A percentile compares a stretch with the other conserved stretches of the same genome.
Conservation (phyloP, 306 rosid species). For the Gastrolobium villosum region DNA sequence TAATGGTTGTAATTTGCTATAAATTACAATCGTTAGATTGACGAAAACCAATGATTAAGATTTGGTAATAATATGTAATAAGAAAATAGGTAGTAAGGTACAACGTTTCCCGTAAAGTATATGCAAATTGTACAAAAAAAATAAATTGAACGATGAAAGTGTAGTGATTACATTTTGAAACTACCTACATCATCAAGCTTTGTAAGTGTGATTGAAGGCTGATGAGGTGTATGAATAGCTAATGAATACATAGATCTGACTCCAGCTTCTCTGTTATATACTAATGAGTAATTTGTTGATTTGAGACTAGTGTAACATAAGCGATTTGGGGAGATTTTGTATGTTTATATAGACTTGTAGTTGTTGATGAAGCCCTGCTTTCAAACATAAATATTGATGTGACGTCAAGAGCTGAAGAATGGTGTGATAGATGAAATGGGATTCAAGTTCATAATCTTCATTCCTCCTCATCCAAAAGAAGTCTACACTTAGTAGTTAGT, state of each 20-base stretch:
- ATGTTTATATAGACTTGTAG: background rate
- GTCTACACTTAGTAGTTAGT: background rate
- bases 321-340: background rate
- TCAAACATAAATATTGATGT: constrained; percentile 11
- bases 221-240: background rate
- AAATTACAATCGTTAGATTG: too few relatives aligned
- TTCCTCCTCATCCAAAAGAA: constrained; percentile 15
- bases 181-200: constrained; percentile 1
- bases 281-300: background rate
- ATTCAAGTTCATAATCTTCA: constrained; percentile 3
- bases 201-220: constrained; percentile 1
- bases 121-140: background rate
- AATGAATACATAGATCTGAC: background rate
- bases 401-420: constrained; percentile 4
- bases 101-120: background rate
- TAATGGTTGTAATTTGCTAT: too few relatives aligned
- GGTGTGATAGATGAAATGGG: constrained; percentile 10
- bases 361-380: too few relatives aligned
- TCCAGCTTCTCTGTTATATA: background rate
- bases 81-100: too few relatives aligned
- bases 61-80: too few relatives aligned
- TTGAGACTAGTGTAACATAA: background rate
- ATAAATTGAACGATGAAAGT: background rate
- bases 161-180: background rate
- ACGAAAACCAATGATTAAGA: too few relatives aligned